Evolutionary conservation across 2,329 filamentous ascomycete genomes (phyloP), one percentile per base, ranked within the genome.

Genomic region (Fusarium piperis): DNA sequence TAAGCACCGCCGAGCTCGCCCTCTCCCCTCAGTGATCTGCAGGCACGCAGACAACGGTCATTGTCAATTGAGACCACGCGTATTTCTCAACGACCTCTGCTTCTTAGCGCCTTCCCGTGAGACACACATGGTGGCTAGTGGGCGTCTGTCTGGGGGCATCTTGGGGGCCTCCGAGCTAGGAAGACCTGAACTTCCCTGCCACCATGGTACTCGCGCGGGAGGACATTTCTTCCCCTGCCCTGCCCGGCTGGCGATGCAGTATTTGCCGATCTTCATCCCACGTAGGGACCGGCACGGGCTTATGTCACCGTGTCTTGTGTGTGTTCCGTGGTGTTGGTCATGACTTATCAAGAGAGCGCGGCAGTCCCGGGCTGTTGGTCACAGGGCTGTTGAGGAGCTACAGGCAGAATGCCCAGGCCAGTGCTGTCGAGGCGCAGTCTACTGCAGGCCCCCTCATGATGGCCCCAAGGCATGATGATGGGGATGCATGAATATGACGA

Each of bases 1-100:
- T 70, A 64, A 67, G 44, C 41, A 65, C 58, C 46, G 44, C 61
- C 53, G 58, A 73, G 60, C 57, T 62, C 46, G 51, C 38, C 44
- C 55, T 70, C 59, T 55, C 67, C 62, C 74, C 70, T 67, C 60
- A 65, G 51, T 65, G 74, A 76, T 76, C 70, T 73, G 66, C 72
- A 76, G 70, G 72, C 66, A 76, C 51, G 55, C 48, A 44, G 28
- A 44, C 38, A 62, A 62, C 26, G 46, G 20, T 26, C 55, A 64
- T 62, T 62, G 56, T 46, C 59, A 58, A 48, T 66, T 60, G 58
- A 67, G 56, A 48, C 65, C 60, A 69, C 32, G 32, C 66, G 23
- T 20, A 38, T 56, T 53, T 36, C 59, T 59, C 64, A 55, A 65
- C 60, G 60, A 30, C 38, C 28, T 38, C 28, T 39, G 30, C 30